Conservation (phyloP, 495 filamentous ascomycete genomes). For the Staphylotrichum longicolle region DNA sequence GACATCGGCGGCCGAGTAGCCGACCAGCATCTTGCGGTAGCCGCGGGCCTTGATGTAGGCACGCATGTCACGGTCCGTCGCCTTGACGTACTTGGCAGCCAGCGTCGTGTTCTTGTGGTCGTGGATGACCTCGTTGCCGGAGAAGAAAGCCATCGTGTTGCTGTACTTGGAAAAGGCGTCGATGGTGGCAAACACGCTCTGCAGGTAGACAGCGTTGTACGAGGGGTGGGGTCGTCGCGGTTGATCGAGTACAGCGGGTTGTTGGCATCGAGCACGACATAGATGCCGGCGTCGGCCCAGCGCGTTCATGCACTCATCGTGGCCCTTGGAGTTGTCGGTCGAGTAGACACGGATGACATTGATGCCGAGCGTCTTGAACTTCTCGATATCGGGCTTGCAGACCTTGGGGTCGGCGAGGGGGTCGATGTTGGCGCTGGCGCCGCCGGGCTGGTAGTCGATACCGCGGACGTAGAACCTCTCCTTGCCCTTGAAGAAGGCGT, state of each 20-base stretch:
- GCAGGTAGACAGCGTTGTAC: conserved; percentile 90
- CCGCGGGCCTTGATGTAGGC: conserved; percentile 73
- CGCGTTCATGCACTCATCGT: conserved; percentile 80
- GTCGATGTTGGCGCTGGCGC: conserved; percentile 65
- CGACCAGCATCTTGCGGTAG: conserved; percentile 81
- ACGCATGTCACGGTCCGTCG: conserved; percentile 88
- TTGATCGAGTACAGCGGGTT: conserved; percentile 39
- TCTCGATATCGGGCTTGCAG: conserved; percentile 81
- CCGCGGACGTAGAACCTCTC: conserved; percentile 91
- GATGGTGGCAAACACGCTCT: conserved; percentile 91
- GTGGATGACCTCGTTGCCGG: conserved; percentile 97
- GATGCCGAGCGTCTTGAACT: conserved; percentile 82
- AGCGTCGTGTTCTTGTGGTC: conserved; percentile 67
- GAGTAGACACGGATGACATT: conserved; percentile 95
- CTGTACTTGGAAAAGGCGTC: conserved; percentile 83
- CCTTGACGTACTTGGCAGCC: conserved; percentile 87
- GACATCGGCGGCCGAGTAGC: conserved; percentile 91
- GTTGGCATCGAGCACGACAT: conserved; percentile 80
- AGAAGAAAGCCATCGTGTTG: conserved; percentile 96
- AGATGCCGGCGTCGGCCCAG: conserved; percentile 86
- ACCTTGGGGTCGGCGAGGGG: conserved; percentile 69
- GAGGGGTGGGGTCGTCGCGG: conserved; percentile 56
- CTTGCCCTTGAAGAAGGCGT: conserved; percentile 81
- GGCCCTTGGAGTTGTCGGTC: conserved; percentile 81
- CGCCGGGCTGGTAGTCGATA: conserved; percentile 94